phyloP scores from a whole-genome alignment of 768 basidiomycete genomes.

The Floccularia luteovirens region DNA sequence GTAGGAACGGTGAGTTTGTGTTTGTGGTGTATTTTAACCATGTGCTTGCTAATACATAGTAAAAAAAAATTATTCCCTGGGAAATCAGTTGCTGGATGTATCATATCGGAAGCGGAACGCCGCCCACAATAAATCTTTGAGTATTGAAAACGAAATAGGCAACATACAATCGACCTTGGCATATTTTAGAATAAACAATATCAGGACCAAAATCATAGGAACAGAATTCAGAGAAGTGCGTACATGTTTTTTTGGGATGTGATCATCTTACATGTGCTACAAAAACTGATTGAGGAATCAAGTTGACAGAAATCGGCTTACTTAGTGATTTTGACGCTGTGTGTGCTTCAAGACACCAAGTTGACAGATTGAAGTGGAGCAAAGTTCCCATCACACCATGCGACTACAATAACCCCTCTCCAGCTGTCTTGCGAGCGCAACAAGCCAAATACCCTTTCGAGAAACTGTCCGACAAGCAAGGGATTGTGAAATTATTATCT shows the following conservation, averaged over 20 bases:
- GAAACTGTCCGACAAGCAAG: too few relatives aligned
- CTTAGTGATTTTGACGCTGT: conserved; percentile 35
- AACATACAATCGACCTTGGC: conserved; percentile 34
- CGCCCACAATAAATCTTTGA: conserved; percentile 13
- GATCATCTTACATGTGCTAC: background rate
- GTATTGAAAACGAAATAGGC: conserved; percentile 34
- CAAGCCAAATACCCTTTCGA: conserved; percentile 35
- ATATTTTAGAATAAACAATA: conserved; percentile 31
- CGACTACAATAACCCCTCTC: conserved; percentile 16
- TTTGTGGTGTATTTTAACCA: background rate
- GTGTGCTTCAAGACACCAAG: conserved; percentile 31
- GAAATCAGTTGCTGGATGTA: conserved; percentile 29
- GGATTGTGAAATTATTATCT: too few relatives aligned
- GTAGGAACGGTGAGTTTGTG: conserved; percentile 35
- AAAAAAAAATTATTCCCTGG: too few relatives aligned
- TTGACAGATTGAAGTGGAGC: conserved; percentile 23
- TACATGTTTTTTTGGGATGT: too few relatives aligned
- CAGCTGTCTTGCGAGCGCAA: conserved; percentile 22
- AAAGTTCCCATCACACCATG: conserved; percentile 17
- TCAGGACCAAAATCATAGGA: conserved; percentile 33
- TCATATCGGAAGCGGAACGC: conserved; percentile 27
- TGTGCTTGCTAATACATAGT: background rate
- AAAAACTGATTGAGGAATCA: conserved; percentile 6
- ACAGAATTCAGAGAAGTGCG: conserved; percentile 33
- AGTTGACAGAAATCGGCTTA: conserved; percentile 34